These are phyloP conservation scores for Irineochytrium annulatum DNA, from an alignment of 192 early-diverging fungal species.

Conservation along the genomic window DNA sequence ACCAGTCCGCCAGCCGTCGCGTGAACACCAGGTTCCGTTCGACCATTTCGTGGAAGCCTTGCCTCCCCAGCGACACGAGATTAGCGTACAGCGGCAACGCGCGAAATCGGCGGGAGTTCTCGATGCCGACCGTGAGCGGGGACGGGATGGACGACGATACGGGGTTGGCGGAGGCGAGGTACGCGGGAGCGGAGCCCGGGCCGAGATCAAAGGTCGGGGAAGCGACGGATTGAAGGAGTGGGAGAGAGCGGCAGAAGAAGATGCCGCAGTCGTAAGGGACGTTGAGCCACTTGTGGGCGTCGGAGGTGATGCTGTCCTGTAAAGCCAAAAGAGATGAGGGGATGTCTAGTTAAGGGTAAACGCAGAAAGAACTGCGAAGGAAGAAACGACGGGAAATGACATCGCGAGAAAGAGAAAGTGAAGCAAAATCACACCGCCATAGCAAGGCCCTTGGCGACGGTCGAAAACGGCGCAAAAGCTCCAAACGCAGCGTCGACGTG, in stretches of 20 bases:
- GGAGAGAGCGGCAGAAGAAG: constrained; percentile 28
- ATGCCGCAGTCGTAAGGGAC: constrained; percentile 61
- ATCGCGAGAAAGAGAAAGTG: too few relatives aligned
- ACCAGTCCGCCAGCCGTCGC: constrained; percentile 41
- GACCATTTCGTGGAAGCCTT: constrained; percentile 46
- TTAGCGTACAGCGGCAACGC: constrained; percentile 54
- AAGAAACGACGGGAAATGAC: too few relatives aligned
- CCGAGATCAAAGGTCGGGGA: constrained; percentile 16
- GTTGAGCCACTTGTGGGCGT: constrained; percentile 64
- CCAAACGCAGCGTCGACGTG: constrained; percentile 68
- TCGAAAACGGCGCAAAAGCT: constrained; percentile 40
- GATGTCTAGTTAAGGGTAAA: too few relatives aligned
- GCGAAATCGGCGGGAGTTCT: constrained; percentile 59
- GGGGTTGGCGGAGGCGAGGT: constrained; percentile 16
- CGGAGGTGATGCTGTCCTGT: constrained; percentile 55
- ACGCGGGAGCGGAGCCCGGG: constrained; percentile 33
- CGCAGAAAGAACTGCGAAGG: too few relatives aligned
- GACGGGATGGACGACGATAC: constrained; percentile 22
- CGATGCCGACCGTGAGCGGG: constrained; percentile 51
- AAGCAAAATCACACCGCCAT: too few relatives aligned
- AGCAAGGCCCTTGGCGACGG: constrained; percentile 34
- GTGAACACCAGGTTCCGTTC: constrained; percentile 48
- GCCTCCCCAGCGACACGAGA: constrained; percentile 43
- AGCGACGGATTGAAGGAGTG: neutral
- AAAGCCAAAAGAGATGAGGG: too few relatives aligned